Evolutionary conservation across 2,329 filamentous ascomycete genomes (phyloP), one percentile per base, ranked within the genome.

Genomic region (Ophiostoma sp.): DNA sequence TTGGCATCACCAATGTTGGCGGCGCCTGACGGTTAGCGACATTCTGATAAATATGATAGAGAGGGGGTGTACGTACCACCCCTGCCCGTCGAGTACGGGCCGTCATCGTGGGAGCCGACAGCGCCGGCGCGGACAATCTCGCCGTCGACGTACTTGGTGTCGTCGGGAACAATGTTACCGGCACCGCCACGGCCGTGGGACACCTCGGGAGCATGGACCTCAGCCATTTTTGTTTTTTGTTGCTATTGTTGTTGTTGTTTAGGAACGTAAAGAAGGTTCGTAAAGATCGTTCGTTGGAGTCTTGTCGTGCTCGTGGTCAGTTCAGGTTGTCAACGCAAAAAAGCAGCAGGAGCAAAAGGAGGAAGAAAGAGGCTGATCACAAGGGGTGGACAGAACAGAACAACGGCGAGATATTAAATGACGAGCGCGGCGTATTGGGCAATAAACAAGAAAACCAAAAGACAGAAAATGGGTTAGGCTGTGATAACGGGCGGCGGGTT

Each of bases 111-210:
- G 79, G 85, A 87, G 76, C 87, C 87, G 78, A 84, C 83, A 3
- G 82, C 79, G 69, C 87, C 88, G 59, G 84, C 78, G 66, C 89
- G 87, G 72, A 88, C 87, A 71, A 91, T 87, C 76, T 88, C 87
- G 77, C 89, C 89, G 76, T 91, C 89, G 75, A 85, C 85, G 78
- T 91, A 91, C 76, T 85, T 78, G 50, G 88, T 90, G 75, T 85
- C 80, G 79, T 91, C 89, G 45, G 82, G 80, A 75, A 84, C 85
- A 80, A 91, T 89, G 81, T 91, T 91, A 78, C 89, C 89, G 25
- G 87, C 87, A 77, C 88, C 88, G 74, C 88, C 88, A 75, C 88
- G 87, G 77, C 88, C 88, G 82, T 90, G 88, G 19, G 88, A 89
- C 70, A 89, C 85, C 79, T 89, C 87, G 70, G 82, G 77, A 17